A percentile compares a stretch with the other conserved stretches of the same genome.
These are phyloP conservation scores for Flaveria trinervia DNA, from an alignment of 129 eudicot genomes.

Conservation along the genomic window DNA sequence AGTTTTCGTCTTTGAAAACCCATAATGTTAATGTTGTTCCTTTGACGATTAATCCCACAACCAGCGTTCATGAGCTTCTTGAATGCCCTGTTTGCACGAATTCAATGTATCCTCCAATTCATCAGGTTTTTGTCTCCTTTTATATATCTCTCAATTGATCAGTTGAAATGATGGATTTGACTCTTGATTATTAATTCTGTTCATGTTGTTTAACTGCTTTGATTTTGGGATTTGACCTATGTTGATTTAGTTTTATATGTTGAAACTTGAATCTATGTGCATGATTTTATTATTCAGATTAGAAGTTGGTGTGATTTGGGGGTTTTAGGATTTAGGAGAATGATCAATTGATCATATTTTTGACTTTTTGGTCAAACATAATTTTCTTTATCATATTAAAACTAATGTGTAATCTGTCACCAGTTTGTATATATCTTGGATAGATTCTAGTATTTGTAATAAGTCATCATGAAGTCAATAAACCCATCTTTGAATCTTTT, in stretches of 20 bases:
- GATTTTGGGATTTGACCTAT: constrained; percentile 1
- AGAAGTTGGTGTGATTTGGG: constrained; percentile 20
- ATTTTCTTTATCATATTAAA: neutral
- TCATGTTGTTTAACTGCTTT: neutral
- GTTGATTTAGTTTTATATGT: neutral
- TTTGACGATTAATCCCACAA: constrained; percentile 45
- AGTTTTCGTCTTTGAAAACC: constrained; percentile 55
- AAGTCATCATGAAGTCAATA: neutral
- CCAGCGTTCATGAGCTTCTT: constrained; percentile 87
- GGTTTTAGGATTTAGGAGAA: constrained; percentile 24
- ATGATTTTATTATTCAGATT: neutral
- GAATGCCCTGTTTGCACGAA: constrained; percentile 93
- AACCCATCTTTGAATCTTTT: neutral
- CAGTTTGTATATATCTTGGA: neutral
- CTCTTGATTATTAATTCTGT: neutral
- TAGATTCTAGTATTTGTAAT: neutral
- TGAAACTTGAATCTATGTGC: neutral
- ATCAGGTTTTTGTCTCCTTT: constrained; percentile 53
- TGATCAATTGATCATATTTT: constrained; percentile 10
- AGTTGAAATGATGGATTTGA: constrained; percentile 5
- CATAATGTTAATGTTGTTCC: constrained; percentile 44
- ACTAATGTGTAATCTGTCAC: neutral
- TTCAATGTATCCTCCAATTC: constrained; percentile 91
- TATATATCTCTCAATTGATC: neutral
- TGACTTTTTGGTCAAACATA: constrained; percentile 18